Evolutionary conservation across 331 rosid species (phyloP).

Genomic region (Malus hybrid): DNA sequence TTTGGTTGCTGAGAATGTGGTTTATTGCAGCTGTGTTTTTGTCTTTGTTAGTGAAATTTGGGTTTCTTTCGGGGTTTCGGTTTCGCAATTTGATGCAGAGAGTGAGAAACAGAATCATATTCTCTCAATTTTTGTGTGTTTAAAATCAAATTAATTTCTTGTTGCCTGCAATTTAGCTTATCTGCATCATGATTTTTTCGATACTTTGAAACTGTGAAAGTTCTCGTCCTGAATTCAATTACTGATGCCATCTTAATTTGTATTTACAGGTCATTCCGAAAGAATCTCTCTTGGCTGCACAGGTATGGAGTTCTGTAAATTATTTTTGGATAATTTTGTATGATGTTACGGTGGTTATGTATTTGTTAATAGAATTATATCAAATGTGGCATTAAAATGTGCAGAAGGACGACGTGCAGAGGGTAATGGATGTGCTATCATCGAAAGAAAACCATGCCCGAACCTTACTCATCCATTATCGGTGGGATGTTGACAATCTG

Average conservation of each 20-base stretch:
- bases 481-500: conserved; percentile 38
- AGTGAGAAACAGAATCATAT: neutral
- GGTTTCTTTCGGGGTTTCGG: neutral
- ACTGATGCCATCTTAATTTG: neutral
- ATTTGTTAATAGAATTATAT: neutral
- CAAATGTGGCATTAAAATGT: neutral
- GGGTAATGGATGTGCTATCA: conserved; percentile 31
- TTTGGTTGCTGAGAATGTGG: neutral
- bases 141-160: neutral
- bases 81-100: neutral
- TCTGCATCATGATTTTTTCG: neutral
- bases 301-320: conserved; percentile 8
- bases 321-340: neutral
- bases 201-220: neutral
- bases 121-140: neutral
- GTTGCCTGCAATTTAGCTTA: neutral
- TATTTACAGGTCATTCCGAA: conserved; percentile 26
- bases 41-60: neutral
- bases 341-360: neutral
- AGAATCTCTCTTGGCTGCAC: conserved; percentile 33
- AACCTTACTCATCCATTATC: conserved; percentile 35
- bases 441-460: conserved; percentile 33
- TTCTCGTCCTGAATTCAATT: neutral
- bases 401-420: conserved; percentile 29
- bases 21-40: neutral